These are phyloP conservation scores for Stromatinia cepivora DNA, from an alignment of 2,329 filamentous ascomycete species.

Conservation along the genomic window DNA sequence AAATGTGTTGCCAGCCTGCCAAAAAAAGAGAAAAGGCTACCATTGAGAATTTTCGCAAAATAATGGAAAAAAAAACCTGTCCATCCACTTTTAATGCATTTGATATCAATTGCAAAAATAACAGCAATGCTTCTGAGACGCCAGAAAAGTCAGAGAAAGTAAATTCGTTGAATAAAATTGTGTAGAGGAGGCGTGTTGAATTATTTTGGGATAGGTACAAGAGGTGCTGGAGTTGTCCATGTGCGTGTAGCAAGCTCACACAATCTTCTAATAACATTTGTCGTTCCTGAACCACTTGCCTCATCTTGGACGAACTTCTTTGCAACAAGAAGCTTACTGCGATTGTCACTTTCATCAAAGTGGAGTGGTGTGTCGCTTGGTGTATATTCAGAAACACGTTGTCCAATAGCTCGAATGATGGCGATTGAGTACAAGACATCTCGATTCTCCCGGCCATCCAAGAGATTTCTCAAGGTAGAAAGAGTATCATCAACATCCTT, in stretches of 20 bases:
- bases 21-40: constrained; percentile 4
- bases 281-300: constrained; percentile 67
- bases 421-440: constrained; percentile 90
- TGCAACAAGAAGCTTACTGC: constrained; percentile 66
- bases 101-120: constrained; percentile 14
- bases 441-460: constrained; percentile 81
- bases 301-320: constrained; percentile 69
- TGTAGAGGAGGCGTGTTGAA: background rate
- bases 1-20: background rate
- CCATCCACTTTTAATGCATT: constrained; percentile 22
- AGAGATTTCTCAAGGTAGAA: constrained; percentile 63
- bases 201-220: constrained; percentile 20
- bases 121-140: constrained; percentile 18
- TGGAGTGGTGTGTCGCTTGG: constrained; percentile 58
- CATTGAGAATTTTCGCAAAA: background rate
- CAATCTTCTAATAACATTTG: constrained; percentile 70
- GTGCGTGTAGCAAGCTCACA: constrained; percentile 62
- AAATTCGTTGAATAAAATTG: constrained; percentile 17
- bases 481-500: constrained; percentile 67
- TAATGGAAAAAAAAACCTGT: background rate
- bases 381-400: constrained; percentile 60
- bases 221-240: constrained; percentile 33
- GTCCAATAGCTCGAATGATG: constrained; percentile 72
- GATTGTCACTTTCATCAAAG: constrained; percentile 65
- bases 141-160: constrained; percentile 9